phyloP scores from a whole-genome alignment of 192 early-diverging fungal species.

The Coemansia sp. region DNA sequence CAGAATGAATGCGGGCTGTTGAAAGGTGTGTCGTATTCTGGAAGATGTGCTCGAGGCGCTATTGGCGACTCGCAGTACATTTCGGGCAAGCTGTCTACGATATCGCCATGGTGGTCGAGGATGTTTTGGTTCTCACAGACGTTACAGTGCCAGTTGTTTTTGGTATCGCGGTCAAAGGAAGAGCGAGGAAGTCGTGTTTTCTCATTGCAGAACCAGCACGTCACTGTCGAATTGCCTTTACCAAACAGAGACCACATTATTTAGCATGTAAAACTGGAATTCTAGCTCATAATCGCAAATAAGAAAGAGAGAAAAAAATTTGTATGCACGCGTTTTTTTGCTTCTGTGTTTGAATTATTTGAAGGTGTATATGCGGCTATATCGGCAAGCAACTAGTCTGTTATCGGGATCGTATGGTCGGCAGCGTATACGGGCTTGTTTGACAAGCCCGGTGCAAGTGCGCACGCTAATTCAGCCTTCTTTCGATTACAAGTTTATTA shows the following conservation, averaged over 20 bases:
- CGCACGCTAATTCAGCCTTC: conserved; percentile 30
- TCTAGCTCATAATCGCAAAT: conserved; percentile 9
- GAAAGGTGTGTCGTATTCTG: neutral
- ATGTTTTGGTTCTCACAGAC: conserved; percentile 44
- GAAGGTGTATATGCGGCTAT: conserved; percentile 3
- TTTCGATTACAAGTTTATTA: conserved; percentile 62
- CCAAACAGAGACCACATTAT: conserved; percentile 39
- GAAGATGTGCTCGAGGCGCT: neutral
- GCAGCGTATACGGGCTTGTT: neutral
- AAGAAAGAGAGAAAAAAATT: conserved; percentile 3
- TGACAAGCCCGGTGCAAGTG: neutral
- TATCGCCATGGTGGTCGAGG: conserved; percentile 26
- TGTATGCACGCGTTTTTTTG: neutral
- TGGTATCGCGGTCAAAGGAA: conserved; percentile 1
- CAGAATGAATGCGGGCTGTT: conserved; percentile 24
- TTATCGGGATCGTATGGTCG: no score
- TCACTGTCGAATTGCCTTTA: conserved; percentile 17
- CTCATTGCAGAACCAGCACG: conserved; percentile 48
- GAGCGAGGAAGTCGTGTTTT: conserved; percentile 16
- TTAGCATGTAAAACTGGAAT: neutral
- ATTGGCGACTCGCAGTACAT: conserved; percentile 35
- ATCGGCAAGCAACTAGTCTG: neutral
- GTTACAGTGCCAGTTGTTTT: conserved; percentile 37
- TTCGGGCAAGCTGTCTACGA: conserved; percentile 28
- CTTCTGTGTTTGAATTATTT: neutral